Percentiles rank a stretch among this genome's conserved stretches.
Conservation (phyloP, 208 protist genomes). For the Kentomonas sorsogonicus region DNA sequence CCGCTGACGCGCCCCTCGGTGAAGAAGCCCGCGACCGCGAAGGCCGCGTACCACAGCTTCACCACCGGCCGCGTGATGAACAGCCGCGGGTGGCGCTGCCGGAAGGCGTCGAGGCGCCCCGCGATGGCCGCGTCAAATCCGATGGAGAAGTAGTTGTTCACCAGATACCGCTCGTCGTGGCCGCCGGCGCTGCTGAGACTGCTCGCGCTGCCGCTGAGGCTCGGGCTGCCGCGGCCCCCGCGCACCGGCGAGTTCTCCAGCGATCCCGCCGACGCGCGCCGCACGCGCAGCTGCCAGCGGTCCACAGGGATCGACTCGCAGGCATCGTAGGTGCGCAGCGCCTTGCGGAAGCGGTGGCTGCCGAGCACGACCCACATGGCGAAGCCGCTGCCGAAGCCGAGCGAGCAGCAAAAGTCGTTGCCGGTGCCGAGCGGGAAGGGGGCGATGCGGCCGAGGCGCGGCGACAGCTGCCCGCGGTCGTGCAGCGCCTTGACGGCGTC, state of each 20-base stretch:
- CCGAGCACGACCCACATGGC: conserved; percentile 37
- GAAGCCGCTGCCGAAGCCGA: conserved; percentile 60
- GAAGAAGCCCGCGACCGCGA: conserved; percentile 30
- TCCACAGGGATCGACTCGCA: conserved; percentile 26
- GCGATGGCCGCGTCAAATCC: conserved; percentile 55
- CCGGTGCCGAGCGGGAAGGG: conserved; percentile 67
- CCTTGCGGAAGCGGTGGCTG: conserved; percentile 20
- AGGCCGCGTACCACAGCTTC: conserved; percentile 64
- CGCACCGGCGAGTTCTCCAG: background rate
- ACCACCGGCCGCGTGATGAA: conserved; percentile 38
- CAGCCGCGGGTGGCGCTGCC: conserved; percentile 22
- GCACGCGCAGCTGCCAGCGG: conserved; percentile 29
- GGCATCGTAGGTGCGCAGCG: conserved; percentile 18
- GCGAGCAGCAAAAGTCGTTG: conserved; percentile 54
- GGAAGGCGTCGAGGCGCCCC: conserved; percentile 29
- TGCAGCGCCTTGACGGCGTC: conserved; percentile 35
- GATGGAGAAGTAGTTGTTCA: conserved; percentile 75
- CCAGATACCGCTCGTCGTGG: conserved; percentile 12
- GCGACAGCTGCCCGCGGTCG: conserved; percentile 1
- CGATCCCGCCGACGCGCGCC: background rate
- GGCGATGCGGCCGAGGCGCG: conserved; percentile 22
- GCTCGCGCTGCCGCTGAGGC: background rate
- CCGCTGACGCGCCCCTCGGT: conserved; percentile 17
- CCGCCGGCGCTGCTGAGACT: background rate
- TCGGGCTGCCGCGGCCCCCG: background rate